Evolutionary conservation across 352 stramenopile genomes (phyloP), one percentile per base, ranked within the genome.

Genomic region (Globisporangium polare): DNA sequence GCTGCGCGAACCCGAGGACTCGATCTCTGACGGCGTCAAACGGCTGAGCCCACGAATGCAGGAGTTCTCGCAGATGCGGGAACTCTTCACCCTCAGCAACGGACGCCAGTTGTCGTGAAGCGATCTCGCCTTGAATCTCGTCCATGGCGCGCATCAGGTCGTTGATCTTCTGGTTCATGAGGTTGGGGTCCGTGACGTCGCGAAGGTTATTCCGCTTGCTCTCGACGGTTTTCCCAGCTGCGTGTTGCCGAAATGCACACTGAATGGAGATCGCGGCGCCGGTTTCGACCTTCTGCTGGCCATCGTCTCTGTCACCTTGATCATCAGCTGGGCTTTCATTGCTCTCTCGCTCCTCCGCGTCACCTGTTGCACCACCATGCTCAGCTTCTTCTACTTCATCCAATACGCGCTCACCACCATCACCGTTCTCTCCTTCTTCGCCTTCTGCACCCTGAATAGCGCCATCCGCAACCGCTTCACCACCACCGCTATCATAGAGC

Each of bases 51-150:
- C 74, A 86, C 13, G 62, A 64, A 2, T 31, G 39, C 1, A 78
- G 1, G 8, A 77, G 69, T 9, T 76, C 66, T 10, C 55, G 39
- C 17, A 85, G 65, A 43, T 83, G 72, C 3, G 73, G 67, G 56
- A 77, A 80, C 26, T 72, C 60, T 42, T 72, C 43, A 22, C 63
- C 39, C 35, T 83, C 74, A 9, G 68, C 37, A 10, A 22, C 6
- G 1, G 67, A 70, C 3, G 37, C 7, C 22, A 88, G 47, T 15
- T 58, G 35, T 18, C 80, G 69, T 35, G 47, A 53, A 5, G 76
- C 58, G 7, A 91, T 65, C 50, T 80, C 73, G 15, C 5, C 35
- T 29, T 83, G 53, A 41, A 83, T 75, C n/a, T 85, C 76, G n/a
- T 82, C 51, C 22, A 77, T 58, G 1, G 74, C 72, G 3, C 63